Evolutionary conservation across 495 filamentous ascomycete genomes (phyloP), one percentile per base, ranked within the genome.

Genomic region (Hypoxylon lenormandii): DNA sequence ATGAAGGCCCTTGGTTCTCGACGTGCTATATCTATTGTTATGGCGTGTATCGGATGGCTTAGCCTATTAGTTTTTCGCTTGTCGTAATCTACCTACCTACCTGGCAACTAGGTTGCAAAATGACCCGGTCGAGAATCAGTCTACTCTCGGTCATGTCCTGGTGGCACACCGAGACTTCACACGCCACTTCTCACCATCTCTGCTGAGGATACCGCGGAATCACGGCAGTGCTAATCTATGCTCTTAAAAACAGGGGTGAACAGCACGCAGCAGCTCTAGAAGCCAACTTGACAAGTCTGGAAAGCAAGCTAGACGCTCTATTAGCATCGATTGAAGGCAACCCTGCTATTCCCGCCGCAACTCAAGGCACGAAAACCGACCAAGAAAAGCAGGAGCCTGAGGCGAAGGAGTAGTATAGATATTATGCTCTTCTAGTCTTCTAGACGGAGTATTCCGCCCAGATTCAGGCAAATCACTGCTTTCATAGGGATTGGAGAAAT

Each of bases 261-360:
- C 79, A 81, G 66, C 81, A 85, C 16, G 85, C 85, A 22, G 66
- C 80, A 10, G 79, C 78, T 53, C 75, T 88, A n/a, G 85, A 88
- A 71, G 76, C 80, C n/a, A 80, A 80, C 53, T 71, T 88, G 57
- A 78, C 79, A 6, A 81, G 46, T 33, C 66, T 88, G 18, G 85
- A 88, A 72, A 79, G 69, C 63, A 87, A 83, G 69, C 80, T 88
- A 37, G 85, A 88, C 56, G 80, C 77, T 48, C 61, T 88, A 5
- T 73, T 88, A 18, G 82, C 83, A 38, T 77, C 74, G 28, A 60
- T 82, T 42, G 78, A 80, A 59, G 66, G 58, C n/a, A 58, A 12
- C 0, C 12, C 57, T 45, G 22, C 38, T 19, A 22, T 38, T 5
- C 7, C 5, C 18, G 38, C 43, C 28, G 48, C 52, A 33, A 18